Evolutionary conservation across 139 green algal species (phyloP), one percentile per base, ranked within the genome.

Genomic region (Asterochloris erici): DNA sequence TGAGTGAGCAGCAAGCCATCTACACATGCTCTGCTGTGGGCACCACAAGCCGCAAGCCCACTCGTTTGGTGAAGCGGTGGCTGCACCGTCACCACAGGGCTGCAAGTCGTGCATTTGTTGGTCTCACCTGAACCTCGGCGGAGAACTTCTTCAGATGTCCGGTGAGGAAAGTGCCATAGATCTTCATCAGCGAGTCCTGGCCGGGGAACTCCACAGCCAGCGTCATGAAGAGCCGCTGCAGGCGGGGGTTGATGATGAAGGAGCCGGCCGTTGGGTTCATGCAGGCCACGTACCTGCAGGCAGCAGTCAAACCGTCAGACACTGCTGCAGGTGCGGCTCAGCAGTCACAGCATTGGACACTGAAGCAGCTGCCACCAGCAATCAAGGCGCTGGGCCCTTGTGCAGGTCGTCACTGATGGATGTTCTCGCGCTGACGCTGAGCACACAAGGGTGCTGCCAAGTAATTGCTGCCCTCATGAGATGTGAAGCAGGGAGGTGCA

Each of bases 221-320:
- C 14, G 94, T 97, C 88, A 96, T 95, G 92, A 98, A 98, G 23
- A 98, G 93, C 16, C 94, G 92, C 90, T 98, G 94, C 88, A 98
- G 89, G 63, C 94, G 90, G 21, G 94, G 94, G 90, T 98, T 96
- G 89, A 98, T 91, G 68, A 94, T 83, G 82, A 98, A 98, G 21
- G 93, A 95, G 77, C 94, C 94, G 6, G 94, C 94, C 1, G 93
- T 96, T 62, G 94, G 94, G 90, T 98, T 98, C 94, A 98, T 98
- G 88, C 88, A 93, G 47, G 94, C 93, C 62, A 98, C 89, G 80
- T 91, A 91, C 70, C 84, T 87, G 74, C 63, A 74, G 14, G n/a
- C 13, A 29, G 29, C 14, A 66, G 1, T 19, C 63, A 24, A 68
- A 12, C 19, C 63, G 29, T 64, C 38, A 79, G 74, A 21, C 27